phyloP scores from a whole-genome alignment of 2,329 filamentous ascomycete species.

The Colletotrichum melonis region DNA sequence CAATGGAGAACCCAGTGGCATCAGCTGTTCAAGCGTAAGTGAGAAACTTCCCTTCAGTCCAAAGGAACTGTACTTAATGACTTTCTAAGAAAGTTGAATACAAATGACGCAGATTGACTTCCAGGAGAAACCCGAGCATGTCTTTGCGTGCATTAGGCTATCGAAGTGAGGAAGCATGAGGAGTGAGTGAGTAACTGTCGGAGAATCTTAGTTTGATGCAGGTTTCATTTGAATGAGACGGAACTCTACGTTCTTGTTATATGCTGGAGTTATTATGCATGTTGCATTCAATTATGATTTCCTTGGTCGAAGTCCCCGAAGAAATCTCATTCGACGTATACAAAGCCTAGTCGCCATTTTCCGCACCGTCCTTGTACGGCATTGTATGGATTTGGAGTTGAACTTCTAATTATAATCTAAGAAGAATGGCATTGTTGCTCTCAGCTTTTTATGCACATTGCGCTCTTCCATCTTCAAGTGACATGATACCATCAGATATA shows the following conservation, averaged over 20 bases:
- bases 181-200: not conserved
- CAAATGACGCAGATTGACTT: not conserved
- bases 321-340: not conserved
- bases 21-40: too few species aligned
- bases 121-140: not conserved
- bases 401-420: too few species aligned
- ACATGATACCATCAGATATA: too few species aligned
- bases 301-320: not conserved
- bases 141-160: not conserved
- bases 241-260: not conserved
- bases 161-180: not conserved
- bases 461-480: too few species aligned
- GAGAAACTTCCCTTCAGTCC: not conserved
- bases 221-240: not conserved
- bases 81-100: not conserved
- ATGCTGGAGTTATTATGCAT: fast-evolving
- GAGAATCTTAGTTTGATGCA: too few species aligned
- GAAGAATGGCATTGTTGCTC: too few species aligned
- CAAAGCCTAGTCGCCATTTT: too few species aligned
- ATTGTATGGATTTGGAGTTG: too few species aligned
- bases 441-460: too few species aligned
- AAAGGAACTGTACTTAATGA: not conserved
- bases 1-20: too few species aligned
- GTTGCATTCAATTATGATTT: fast-evolving
- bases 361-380: not conserved